phyloP scores from a whole-genome alignment of 495 filamentous ascomycete genomes.

The Xylaria bambusicola region DNA sequence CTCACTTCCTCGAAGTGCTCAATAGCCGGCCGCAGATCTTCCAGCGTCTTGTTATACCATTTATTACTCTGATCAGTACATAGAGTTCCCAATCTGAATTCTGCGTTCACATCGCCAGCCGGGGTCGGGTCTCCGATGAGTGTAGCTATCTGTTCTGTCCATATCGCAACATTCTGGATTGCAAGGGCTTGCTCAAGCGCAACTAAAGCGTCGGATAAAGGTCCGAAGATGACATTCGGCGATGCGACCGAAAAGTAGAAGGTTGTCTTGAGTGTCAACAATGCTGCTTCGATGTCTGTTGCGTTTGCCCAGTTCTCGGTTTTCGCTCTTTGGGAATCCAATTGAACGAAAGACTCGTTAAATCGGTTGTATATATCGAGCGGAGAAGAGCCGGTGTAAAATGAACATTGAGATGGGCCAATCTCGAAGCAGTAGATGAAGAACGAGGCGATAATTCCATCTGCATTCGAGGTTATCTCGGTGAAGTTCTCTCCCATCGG shows the following conservation, averaged over 20 bases:
- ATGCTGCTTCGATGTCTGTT: slow-evolving; percentile 7
- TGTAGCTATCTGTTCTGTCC: not conserved
- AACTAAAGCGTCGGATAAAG: slow-evolving; percentile 5
- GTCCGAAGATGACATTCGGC: not conserved
- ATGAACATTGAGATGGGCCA: slow-evolving; percentile 1
- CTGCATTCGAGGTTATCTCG: slow-evolving; percentile 28
- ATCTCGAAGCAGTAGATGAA: slow-evolving; percentile 34
- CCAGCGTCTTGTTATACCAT: slow-evolving; percentile 9
- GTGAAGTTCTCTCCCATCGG: slow-evolving; percentile 30
- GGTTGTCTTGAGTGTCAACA: slow-evolving; percentile 3
- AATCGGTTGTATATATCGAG: slow-evolving; percentile 6
- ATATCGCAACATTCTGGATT: slow-evolving; percentile 1
- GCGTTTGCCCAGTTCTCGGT: slow-evolving; percentile 5
- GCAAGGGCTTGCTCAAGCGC: slow-evolving; percentile 8
- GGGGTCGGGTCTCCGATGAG: slow-evolving; percentile 6
- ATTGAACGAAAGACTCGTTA: slow-evolving; percentile 1
- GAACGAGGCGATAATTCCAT: slow-evolving; percentile 34
- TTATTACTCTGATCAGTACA: slow-evolving; percentile 6
- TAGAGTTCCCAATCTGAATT: not conserved
- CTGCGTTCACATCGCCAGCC: not conserved
- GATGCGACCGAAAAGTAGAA: slow-evolving; percentile 1
- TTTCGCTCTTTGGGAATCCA: not conserved
- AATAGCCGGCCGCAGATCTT: slow-evolving; percentile 1
- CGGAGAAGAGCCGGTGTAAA: not conserved
- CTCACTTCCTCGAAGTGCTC: slow-evolving; percentile 5